Evolutionary conservation across 2,329 filamentous ascomycete species (phyloP).

Genomic region (Raffaelea albimanens): DNA sequence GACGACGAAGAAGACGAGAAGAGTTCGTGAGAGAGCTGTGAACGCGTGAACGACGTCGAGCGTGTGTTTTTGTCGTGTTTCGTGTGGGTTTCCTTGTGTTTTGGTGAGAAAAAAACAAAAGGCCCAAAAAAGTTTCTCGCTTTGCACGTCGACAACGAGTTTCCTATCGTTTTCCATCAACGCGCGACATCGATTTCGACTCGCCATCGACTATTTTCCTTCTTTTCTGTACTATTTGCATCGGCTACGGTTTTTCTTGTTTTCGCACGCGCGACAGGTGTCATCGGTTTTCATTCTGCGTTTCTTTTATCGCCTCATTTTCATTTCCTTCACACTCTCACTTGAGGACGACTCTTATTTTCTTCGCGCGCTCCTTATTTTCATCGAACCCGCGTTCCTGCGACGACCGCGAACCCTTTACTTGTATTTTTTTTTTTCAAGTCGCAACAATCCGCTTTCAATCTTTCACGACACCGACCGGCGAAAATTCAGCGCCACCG

Average conservation of each 20-base stretch:
- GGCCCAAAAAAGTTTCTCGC: background rate
- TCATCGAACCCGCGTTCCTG: background rate
- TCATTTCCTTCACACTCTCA: background rate
- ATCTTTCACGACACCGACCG: too few relatives aligned
- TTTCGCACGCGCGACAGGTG: background rate
- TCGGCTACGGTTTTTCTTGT: background rate
- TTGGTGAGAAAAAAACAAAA: background rate
- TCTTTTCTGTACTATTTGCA: background rate
- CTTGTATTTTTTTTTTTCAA: too few relatives aligned
- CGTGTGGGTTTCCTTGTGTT: background rate
- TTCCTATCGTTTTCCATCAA: background rate
- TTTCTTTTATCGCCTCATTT: background rate
- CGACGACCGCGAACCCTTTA: too few relatives aligned
- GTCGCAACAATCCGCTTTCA: too few relatives aligned
- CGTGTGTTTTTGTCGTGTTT: background rate
- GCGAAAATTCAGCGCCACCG: too few relatives aligned
- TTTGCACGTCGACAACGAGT: slow-evolving; percentile 6
- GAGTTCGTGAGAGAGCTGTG: background rate
- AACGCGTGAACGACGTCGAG: background rate
- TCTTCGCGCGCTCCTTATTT: background rate
- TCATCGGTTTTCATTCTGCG: background rate
- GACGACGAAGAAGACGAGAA: background rate
- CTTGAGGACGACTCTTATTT: background rate
- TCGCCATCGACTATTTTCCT: background rate
- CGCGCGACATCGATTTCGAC: background rate